phyloP scores from a whole-genome alignment of 345 rosid genomes.

The Populus pruinosa region DNA sequence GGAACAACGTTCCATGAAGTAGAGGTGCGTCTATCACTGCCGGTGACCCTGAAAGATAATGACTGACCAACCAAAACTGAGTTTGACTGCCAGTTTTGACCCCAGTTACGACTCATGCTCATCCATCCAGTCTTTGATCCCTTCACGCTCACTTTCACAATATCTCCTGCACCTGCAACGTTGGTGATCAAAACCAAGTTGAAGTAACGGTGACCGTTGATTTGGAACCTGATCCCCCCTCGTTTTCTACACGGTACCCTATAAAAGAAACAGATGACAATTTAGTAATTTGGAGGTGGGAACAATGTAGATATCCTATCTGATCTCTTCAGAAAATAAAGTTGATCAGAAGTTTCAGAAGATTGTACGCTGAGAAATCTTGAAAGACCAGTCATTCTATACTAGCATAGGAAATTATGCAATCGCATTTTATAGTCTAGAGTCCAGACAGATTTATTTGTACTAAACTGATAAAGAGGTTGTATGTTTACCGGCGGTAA shows the following conservation, averaged over 20 bases:
- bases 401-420: background rate
- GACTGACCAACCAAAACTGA: constrained; percentile 59
- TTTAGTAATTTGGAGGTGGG: background rate
- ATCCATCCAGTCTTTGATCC: constrained; percentile 57
- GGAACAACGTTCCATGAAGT: constrained; percentile 77
- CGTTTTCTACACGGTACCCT: constrained; percentile 56
- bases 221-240: constrained; percentile 67
- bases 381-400: background rate
- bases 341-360: background rate
- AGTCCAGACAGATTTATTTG: background rate
- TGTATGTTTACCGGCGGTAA: constrained; percentile 58
- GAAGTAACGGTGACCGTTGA: constrained; percentile 60
- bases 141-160: constrained; percentile 53
- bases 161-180: constrained; percentile 73
- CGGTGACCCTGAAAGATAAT: constrained; percentile 65
- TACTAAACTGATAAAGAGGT: too few relatives aligned
- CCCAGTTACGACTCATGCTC: constrained; percentile 64
- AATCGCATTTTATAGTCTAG: background rate
- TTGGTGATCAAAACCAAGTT: constrained; percentile 59
- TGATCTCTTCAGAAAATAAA: background rate
- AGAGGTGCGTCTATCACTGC: constrained; percentile 60
- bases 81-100: constrained; percentile 71
- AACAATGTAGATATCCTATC: background rate
- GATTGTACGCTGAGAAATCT: background rate
- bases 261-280: background rate